Percentiles rank a stretch among this genome's conserved stretches.
Evolutionary conservation across 345 rosid genomes (phyloP).

Genomic region (Brassica incana): DNA sequence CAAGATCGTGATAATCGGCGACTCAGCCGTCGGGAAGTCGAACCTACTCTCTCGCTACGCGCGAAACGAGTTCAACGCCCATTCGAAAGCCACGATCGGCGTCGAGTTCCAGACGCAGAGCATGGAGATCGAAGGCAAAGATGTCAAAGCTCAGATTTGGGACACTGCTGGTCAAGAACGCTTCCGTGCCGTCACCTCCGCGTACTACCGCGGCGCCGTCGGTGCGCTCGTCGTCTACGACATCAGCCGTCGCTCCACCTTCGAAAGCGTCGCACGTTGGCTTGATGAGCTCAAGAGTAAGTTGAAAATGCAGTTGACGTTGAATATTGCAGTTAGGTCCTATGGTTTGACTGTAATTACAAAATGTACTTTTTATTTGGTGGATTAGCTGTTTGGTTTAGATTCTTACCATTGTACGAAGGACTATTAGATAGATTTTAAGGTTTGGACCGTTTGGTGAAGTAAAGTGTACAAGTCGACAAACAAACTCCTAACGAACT

Average conservation of each 20-base stretch:
- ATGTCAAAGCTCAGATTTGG: constrained; percentile 92
- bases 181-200: constrained; percentile 83
- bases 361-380: background rate
- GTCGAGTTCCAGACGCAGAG: constrained; percentile 69
- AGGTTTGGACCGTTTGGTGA: no score
- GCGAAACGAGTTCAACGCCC: constrained; percentile 55
- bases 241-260: constrained; percentile 60
- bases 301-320: background rate
- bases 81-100: constrained; percentile 62
- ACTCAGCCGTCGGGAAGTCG: constrained; percentile 66
- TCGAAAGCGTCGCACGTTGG: constrained; percentile 81
- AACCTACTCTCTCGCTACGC: constrained; percentile 60
- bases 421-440: background rate
- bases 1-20: constrained; percentile 66
- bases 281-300: constrained; percentile 63
- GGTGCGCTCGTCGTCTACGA: constrained; percentile 78
- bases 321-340: constrained; percentile 1
- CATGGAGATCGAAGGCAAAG: constrained; percentile 55
- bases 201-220: constrained; percentile 83
- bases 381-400: background rate
- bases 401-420: background rate
- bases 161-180: constrained; percentile 96
- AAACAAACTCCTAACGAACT: background rate
- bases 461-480: background rate
- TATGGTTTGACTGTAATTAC: background rate